Evolutionary conservation across 2,329 filamentous ascomycete genomes (phyloP).

Genomic region (Rasamsonia emersonii): DNA sequence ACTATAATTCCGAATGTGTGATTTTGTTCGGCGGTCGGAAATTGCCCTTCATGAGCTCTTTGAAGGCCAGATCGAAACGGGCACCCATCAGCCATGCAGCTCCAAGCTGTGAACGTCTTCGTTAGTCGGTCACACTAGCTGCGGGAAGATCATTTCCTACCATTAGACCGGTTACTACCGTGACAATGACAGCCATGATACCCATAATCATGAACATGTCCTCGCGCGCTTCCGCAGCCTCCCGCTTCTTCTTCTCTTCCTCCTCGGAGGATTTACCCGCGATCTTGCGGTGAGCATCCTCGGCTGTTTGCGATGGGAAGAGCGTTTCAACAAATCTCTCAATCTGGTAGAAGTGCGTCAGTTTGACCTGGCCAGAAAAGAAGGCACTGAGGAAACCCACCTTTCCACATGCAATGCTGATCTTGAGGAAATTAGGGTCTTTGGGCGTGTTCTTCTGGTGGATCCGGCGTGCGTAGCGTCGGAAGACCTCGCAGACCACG

Average conservation of each 20-base stretch:
- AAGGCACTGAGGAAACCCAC: slow-evolving; percentile 43
- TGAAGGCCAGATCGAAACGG: slow-evolving; percentile 63
- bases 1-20: slow-evolving; percentile 36
- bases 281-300: slow-evolving; percentile 40
- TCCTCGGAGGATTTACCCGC: slow-evolving; percentile 51
- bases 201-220: slow-evolving; percentile 57
- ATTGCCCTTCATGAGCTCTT: slow-evolving; percentile 45
- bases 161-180: slow-evolving; percentile 68
- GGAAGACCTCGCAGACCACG: slow-evolving; percentile 74
- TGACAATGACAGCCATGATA: slow-evolving; percentile 63
- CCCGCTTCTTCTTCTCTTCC: slow-evolving; percentile 41
- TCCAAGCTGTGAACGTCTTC: slow-evolving; percentile 50
- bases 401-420: slow-evolving; percentile 83
- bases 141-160: slow-evolving; percentile 43
- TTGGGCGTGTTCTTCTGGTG: slow-evolving; percentile 88
- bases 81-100: slow-evolving; percentile 73
- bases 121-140: slow-evolving; percentile 3
- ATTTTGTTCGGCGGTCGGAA: slow-evolving; percentile 30
- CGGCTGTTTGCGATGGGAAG: slow-evolving; percentile 75
- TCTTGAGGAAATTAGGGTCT: slow-evolving; percentile 86
- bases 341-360: slow-evolving; percentile 48
- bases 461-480: slow-evolving; percentile 67
- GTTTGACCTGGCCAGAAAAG: not conserved
- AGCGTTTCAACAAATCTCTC: slow-evolving; percentile 93
- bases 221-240: slow-evolving; percentile 43